Base-by-base conservation (phyloP, 805 yeast species). In the Candida orba region DNA sequence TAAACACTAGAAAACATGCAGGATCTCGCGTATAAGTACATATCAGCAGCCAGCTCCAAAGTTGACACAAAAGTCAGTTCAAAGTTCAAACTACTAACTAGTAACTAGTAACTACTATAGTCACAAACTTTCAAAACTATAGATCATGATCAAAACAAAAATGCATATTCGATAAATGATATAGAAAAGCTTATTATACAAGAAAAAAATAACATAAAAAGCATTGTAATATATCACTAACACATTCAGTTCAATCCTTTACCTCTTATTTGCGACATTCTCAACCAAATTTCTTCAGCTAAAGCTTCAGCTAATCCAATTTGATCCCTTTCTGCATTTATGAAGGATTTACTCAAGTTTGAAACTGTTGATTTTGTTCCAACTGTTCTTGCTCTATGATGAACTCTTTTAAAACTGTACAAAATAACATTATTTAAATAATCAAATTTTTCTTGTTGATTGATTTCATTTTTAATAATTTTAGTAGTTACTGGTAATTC, bases 241-340 rank as follows among this genome's bases (percentile, higher is more conserved):
- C 13, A 27, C 6, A 27, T 10, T 8, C 29, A 27, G 13, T 27
- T 27, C 22, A 20, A 27, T 7, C 12, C 17, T 31, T 32, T 40
- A 4, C 48, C 47, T 44, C 53, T 47, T 34, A 56, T 39, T 15
- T 46, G 45, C 15, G 41, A 41, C 59, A 71, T 56, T 25, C 72
- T 57, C 34, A 64, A 49, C 59, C 68, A 65, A 12, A 82, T 62
- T 56, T 84, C 91, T 58, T 84, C 87, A 8, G 80, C 64, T 8
- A 84, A 68, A 0, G 86, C 87, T 44, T 76, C 80, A 39, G 78
- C 64, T 36, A 84, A 66, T 0, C 93, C 93, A 1, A 84, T 81
- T 44, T 76, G 77, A 18, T 61, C 57, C 20, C 53, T 45, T 52
- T 84, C 89, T 29, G 72, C 69, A 4, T 56, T 58, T 2, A 62